These are phyloP conservation scores for Tagetes patula DNA, from an alignment of 129 eudicot species.

Conservation along the genomic window DNA sequence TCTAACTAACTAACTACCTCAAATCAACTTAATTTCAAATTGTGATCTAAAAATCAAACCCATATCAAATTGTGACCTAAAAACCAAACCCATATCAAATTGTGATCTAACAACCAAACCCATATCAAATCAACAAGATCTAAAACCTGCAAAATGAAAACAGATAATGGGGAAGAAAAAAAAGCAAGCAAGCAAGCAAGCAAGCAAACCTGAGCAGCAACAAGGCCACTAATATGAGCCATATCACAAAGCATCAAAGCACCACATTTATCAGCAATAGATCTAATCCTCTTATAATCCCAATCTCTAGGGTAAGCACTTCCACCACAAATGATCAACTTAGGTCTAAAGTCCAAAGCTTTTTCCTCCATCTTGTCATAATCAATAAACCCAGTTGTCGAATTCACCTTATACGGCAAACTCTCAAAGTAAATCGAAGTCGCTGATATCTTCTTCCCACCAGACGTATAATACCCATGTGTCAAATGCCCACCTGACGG, in stretches of 20 bases:
- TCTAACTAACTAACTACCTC: not conserved
- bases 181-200: not conserved
- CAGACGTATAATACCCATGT: slow-evolving; percentile 83
- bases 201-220: slow-evolving; percentile 94
- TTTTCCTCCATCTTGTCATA: slow-evolving; percentile 92
- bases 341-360: slow-evolving; percentile 95
- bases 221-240: slow-evolving; percentile 99
- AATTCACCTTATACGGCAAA: slow-evolving; percentile 92
- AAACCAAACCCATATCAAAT: too few species aligned
- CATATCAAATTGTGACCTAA: too few species aligned
- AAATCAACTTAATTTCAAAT: not conserved
- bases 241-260: slow-evolving; percentile 90
- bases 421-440: slow-evolving; percentile 96
- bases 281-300: slow-evolving; percentile 73
- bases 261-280: slow-evolving; percentile 83
- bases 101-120: not conserved
- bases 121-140: not conserved
- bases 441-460: slow-evolving; percentile 86
- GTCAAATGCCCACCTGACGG: slow-evolving; percentile 97
- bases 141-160: too few species aligned
- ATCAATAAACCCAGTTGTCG: slow-evolving; percentile 75
- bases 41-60: too few species aligned
- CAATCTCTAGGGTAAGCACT: slow-evolving; percentile 98
- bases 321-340: slow-evolving; percentile 90
- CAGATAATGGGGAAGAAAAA: not conserved